Evolutionary conservation across 176 grass and related monocot species (phyloP), one percentile per base, ranked within the genome.

Genomic region (Oryza rufipogon): DNA sequence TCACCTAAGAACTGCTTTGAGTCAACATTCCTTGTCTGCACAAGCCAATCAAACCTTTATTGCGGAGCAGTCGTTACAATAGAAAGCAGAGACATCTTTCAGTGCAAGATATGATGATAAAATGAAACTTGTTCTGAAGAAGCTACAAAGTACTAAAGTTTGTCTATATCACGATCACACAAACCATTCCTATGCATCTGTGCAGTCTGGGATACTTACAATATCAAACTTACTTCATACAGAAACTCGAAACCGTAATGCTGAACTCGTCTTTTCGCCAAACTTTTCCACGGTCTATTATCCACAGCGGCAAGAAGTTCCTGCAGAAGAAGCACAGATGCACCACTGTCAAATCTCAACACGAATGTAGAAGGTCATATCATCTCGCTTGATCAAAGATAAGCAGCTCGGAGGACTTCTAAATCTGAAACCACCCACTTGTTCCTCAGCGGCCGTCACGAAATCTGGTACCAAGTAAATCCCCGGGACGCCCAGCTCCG

Each of bases 221-320:
- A 32, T 30, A 60, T 84, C 41, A 49, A 73, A 92, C 93, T 92
- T 93, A 98, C 96, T 90, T 92, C 87, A 54, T 98, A 98, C 82
- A 93, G 54, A 89, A 98, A 95, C 68, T 98, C 96, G 75, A 93
- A 95, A 73, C 96, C 93, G 67, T 98, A 98, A 92, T 98, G 96
- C 74, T 98, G 96, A 92, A 95, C 96, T 77, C 85, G 87, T 70
- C 96, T 88, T 90, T 98, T 98, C 13, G 96, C 77, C 76, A 95
- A 80, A 73, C 73, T 90, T 75, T 83, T 92, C 93, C 96, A 98
- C 12, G 83, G 83, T 64, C 71, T 90, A 34, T 28, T 83, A 54
- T 98, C 93, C 74, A 98, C 91, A 52, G 91, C 82, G 13, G 77
- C 88, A 79, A 98, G 92, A 74, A 98, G 86, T 48, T 95, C 91